Percentiles rank a stretch among this genome's conserved stretches.
Conservation (phyloP, 306 rosid genomes). For the Vachellia pachyceras region DNA sequence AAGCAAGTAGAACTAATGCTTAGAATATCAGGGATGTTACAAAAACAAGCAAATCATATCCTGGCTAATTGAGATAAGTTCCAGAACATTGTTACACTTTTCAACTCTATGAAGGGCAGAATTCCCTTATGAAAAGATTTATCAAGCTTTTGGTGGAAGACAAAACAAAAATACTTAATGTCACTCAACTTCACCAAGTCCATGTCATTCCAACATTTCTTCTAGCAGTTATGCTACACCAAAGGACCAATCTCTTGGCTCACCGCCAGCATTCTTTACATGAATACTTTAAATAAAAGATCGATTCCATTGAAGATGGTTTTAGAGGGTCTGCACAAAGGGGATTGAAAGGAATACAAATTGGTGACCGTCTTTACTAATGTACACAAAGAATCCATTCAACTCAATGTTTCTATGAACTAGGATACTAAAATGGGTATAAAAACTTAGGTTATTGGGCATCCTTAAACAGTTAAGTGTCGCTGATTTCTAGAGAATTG, state of each 20-base stretch:
- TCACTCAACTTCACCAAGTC: neutral
- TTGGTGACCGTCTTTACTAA: neutral
- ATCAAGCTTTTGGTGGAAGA: slow-evolving; percentile 1
- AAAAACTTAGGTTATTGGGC: neutral
- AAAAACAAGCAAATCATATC: neutral
- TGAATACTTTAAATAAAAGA: neutral
- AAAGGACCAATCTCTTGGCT: neutral
- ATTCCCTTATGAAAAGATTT: slow-evolving; percentile 14
- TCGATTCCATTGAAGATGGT: neutral
- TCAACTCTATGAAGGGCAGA: neutral
- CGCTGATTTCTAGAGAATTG: slow-evolving; percentile 21
- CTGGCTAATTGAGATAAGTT: neutral
- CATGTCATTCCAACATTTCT: neutral
- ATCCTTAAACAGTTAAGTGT: neutral
- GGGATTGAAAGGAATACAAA: neutral
- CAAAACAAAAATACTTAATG: neutral
- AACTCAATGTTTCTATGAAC: neutral
- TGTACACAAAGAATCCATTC: neutral
- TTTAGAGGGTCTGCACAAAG: neutral
- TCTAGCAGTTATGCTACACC: neutral
- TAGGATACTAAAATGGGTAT: neutral
- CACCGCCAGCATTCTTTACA: neutral
- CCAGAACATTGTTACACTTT: neutral
- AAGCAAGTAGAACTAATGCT: slow-evolving; percentile 23
- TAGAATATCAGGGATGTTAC: neutral